These are phyloP conservation scores for Boletus tylopilopsis DNA, from an alignment of 768 basidiomycete species.

Conservation along the genomic window DNA sequence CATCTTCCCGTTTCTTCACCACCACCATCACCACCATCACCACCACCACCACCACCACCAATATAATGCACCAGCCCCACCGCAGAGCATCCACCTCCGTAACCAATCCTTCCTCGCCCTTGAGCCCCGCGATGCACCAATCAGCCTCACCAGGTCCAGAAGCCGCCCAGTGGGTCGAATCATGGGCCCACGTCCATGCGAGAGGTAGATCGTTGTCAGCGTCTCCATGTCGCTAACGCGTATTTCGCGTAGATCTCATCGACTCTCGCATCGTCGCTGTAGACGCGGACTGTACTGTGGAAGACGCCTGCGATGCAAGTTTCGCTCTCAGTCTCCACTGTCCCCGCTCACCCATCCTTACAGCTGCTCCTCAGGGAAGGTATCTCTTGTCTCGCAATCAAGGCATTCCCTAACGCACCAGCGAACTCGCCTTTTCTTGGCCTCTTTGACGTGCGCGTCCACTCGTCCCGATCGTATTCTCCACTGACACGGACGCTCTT, in stretches of 20 bases:
- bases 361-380: constrained; percentile 63
- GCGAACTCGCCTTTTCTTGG: constrained; percentile 41
- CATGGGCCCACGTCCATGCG: constrained; percentile 55
- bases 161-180: constrained; percentile 50
- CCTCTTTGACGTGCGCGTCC: constrained; percentile 66
- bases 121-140: constrained; percentile 6
- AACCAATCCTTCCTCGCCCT: constrained; percentile 14
- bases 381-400: constrained; percentile 63
- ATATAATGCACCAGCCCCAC: constrained; percentile 16
- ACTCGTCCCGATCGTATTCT: not conserved
- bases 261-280: constrained; percentile 65
- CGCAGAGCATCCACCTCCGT: constrained; percentile 21
- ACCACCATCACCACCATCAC: too few relatives aligned
- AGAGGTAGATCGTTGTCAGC: constrained; percentile 43
- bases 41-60: too few relatives aligned
- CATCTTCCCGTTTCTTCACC: too few relatives aligned
- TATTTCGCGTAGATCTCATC: constrained; percentile 51
- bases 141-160: constrained; percentile 26
- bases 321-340: not conserved
- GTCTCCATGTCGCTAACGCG: not conserved
- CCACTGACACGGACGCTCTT: constrained; percentile 10
- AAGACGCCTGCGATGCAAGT: constrained; percentile 77
- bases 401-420: constrained; percentile 25
- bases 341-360: not conserved
- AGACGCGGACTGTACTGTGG: constrained; percentile 69